Evolutionary conservation across 176 grass and related monocot genomes (phyloP).

Genomic region (Aegilops umbellulata): DNA sequence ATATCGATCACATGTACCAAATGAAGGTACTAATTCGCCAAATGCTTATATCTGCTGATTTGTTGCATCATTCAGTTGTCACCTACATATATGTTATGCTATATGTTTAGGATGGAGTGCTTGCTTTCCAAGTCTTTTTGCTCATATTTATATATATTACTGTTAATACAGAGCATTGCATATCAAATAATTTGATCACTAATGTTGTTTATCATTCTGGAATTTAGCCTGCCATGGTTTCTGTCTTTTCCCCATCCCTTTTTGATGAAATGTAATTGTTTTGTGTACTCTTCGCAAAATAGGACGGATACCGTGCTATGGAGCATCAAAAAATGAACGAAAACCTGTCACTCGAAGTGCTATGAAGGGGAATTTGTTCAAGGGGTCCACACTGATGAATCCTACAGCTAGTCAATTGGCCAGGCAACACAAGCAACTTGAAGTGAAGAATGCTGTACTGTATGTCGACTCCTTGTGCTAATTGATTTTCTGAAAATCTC

Average conservation of each 20-base stretch:
- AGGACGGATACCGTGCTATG: constrained; percentile 28
- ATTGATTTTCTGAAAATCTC: background rate
- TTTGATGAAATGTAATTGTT: background rate
- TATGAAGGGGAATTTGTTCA: constrained; percentile 38
- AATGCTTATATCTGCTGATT: constrained; percentile 19
- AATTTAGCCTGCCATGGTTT: constrained; percentile 15
- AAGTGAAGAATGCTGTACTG: constrained; percentile 33
- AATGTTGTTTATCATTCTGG: constrained; percentile 6
- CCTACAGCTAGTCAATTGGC: constrained; percentile 89
- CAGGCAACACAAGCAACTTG: constrained; percentile 46
- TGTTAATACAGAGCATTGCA: constrained; percentile 15
- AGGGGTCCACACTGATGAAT: constrained; percentile 83
- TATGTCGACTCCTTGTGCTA: constrained; percentile 30
- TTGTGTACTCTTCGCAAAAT: constrained; percentile 33
- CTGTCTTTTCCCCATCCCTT: background rate
- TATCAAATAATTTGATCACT: background rate
- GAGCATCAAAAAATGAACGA: constrained; percentile 19
- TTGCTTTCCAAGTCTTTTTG: background rate
- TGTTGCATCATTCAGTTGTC: background rate
- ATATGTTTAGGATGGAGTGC: background rate
- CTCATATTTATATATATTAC: background rate
- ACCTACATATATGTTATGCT: constrained; percentile 11
- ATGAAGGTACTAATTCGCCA: constrained; percentile 30
- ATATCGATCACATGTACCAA: background rate
- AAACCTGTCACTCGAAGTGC: constrained; percentile 28